A percentile compares a stretch with the other conserved stretches of the same genome.
Conservation (phyloP, 2,329 filamentous ascomycete species). For the Ophiostoma triangulosporum region DNA sequence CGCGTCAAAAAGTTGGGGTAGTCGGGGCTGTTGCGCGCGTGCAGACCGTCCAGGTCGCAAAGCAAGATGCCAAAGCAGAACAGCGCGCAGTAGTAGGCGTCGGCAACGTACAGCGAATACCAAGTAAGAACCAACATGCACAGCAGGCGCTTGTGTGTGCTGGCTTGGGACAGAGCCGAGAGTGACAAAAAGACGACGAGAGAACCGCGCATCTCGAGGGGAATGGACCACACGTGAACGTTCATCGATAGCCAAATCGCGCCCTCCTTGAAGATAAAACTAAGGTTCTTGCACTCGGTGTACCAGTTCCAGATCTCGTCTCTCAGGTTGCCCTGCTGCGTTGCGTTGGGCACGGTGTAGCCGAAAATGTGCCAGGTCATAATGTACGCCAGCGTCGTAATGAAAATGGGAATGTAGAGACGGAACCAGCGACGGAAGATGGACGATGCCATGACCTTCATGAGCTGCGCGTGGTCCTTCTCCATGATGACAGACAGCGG, state of each 20-base stretch:
- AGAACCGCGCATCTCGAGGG: conserved; percentile 50
- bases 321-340: conserved; percentile 26
- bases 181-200: conserved; percentile 46
- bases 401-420: conserved; percentile 37
- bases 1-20: conserved; percentile 35
- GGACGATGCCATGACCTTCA: conserved; percentile 32
- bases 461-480: conserved; percentile 27
- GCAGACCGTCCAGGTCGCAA: conserved; percentile 45
- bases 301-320: conserved; percentile 39
- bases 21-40: conserved; percentile 25
- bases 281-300: conserved; percentile 53
- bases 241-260: conserved; percentile 46
- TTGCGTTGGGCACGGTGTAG: conserved; percentile 27
- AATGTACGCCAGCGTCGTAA: conserved; percentile 39
- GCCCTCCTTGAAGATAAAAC: conserved; percentile 47
- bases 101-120: conserved; percentile 56
- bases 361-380: conserved; percentile 39
- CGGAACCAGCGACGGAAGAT: conserved; percentile 37
- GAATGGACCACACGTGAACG: conserved; percentile 50
- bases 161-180: conserved; percentile 42
- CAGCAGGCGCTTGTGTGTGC: conserved; percentile 38
- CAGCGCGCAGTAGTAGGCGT: conserved; percentile 48
- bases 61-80: conserved; percentile 49
- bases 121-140: conserved; percentile 38
- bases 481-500: conserved; percentile 32